Evolutionary conservation across 2,329 filamentous ascomycete genomes (phyloP), one percentile per base, ranked within the genome.

Genomic region (Leptographium galeiforme): DNA sequence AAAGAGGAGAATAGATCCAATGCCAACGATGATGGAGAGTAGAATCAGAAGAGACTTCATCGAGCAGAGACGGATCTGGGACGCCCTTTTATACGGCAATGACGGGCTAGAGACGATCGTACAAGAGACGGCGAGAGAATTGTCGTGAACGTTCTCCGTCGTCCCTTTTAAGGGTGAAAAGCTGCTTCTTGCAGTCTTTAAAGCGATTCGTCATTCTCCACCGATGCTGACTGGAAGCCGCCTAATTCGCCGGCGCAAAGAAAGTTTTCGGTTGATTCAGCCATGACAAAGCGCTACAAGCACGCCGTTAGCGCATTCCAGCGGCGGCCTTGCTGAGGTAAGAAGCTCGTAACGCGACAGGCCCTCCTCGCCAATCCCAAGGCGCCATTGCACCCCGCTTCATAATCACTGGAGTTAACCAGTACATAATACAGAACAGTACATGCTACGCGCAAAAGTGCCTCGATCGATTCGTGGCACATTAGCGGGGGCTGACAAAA

Each of bases 41-140:
- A 62, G 58, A 56, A 70, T 59, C 57, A 67, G 66, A 53, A 70
- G 52, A 57, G 62, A 57, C 65, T 64, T 70, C 70, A 72, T 72
- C 14, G 36, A 45, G 33, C 6, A 40, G 2, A 13, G 14, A 7
- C 10, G 16, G 16, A 41, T 13, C 14, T 8, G 34, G n/a, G 33
- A 14, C 13, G 4, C 33, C 10, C 10, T 40, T 47, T 52, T 52
- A 52, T 52, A 41, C 14, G 33, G n/a, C 36, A 8, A 10, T 2
- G 34, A 32, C 33, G 6, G 25, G 36, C n/a, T 12, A n/a, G 14
- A 8, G 5, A 18, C 36, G 40, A 36, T 25, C 41, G 11, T 33
- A 43, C 12, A 18, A n/a, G 7, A 44, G 5, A 6, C 19, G 18
- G 4, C 16, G 11, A 45, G n/a, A 16, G 41, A 50, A 46, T n/a